Percentiles rank a stretch among this genome's conserved stretches.
Conservation (phyloP, 768 basidiomycete genomes). For the Thelephora aurantiotincta region DNA sequence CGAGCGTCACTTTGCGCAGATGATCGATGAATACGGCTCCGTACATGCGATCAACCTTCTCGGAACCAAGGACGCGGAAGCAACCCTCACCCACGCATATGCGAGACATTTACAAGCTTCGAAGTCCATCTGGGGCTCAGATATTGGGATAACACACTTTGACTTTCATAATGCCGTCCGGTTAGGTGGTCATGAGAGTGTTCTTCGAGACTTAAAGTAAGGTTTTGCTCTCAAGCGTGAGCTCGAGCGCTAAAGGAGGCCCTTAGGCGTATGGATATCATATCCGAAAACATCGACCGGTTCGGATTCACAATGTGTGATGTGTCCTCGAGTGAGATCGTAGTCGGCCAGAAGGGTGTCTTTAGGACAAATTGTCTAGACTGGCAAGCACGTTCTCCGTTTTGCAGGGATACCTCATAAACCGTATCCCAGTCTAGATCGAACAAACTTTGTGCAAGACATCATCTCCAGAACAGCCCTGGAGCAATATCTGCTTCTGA, state of each 20-base stretch:
- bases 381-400: slow-evolving; percentile 37
- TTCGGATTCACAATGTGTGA: slow-evolving; percentile 84
- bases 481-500: slow-evolving; percentile 69
- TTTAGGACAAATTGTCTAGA: slow-evolving; percentile 95
- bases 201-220: slow-evolving; percentile 60
- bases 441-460: slow-evolving; percentile 96
- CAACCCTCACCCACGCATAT: slow-evolving; percentile 71
- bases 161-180: slow-evolving; percentile 86
- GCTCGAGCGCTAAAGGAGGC: not conserved
- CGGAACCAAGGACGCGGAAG: slow-evolving; percentile 86
- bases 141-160: slow-evolving; percentile 72
- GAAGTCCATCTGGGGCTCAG: slow-evolving; percentile 44
- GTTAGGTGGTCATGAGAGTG: slow-evolving; percentile 75
- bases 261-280: slow-evolving; percentile 41
- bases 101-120: slow-evolving; percentile 64
- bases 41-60: slow-evolving; percentile 87
- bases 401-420: not conserved
- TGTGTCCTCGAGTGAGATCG: slow-evolving; percentile 43
- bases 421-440: slow-evolving; percentile 53
- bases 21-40: slow-evolving; percentile 75
- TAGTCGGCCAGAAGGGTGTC: slow-evolving; percentile 83
- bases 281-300: slow-evolving; percentile 52
- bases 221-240: slow-evolving; percentile 1
- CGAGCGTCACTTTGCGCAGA: slow-evolving; percentile 79
- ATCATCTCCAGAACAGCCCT: slow-evolving; percentile 75